phyloP scores from a whole-genome alignment of 257 asterid genomes.

The Galeopsis tetrahit region DNA sequence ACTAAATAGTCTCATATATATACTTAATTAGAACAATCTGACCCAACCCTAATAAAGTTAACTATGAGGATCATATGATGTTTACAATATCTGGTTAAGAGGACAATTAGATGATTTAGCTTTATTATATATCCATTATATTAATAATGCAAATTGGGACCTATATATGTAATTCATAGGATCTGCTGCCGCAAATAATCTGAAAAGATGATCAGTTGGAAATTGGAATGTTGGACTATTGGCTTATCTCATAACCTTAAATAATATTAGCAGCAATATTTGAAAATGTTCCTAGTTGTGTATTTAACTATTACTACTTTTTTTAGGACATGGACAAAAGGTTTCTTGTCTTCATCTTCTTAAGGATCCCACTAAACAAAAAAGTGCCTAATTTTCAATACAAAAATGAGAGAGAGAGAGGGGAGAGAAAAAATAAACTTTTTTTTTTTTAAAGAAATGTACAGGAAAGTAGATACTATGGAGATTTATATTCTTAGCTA shows the following conservation, averaged over 20 bases:
- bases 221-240: conserved; percentile 31
- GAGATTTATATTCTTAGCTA: conserved; percentile 39
- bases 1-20: no score
- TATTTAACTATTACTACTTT: conserved; percentile 12
- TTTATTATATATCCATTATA: not conserved
- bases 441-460: no score
- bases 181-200: not conserved
- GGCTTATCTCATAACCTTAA: conserved; percentile 4
- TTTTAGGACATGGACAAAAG: conserved; percentile 31
- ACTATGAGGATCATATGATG: not conserved
- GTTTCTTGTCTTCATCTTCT: conserved; percentile 41
- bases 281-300: conserved; percentile 6
- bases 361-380: conserved; percentile 29
- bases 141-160: not conserved
- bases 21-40: not conserved
- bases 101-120: not conserved
- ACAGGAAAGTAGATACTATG: conserved; percentile 44
- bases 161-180: not conserved
- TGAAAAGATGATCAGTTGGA: conserved; percentile 14
- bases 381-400: conserved; percentile 29
- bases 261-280: conserved; percentile 30
- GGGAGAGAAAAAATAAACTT: no score
- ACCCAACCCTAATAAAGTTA: not conserved
- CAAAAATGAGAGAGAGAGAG: not conserved
- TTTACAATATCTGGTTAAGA: not conserved